Evolutionary conservation across 805 yeast genomes (phyloP).

Genomic region (Brettanomyces nanus): DNA sequence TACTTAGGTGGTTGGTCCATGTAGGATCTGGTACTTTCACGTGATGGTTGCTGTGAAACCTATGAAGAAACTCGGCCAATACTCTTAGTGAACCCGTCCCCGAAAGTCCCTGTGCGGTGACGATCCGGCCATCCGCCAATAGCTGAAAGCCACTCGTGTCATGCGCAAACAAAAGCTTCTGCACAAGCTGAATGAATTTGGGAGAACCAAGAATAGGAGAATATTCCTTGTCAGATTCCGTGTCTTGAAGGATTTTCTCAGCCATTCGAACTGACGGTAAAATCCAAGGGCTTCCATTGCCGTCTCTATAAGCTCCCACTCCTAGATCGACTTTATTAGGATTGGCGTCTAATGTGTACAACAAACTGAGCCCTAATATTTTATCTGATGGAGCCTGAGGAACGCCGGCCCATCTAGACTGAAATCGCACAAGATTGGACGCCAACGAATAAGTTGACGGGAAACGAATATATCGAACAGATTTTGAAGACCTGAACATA

Average conservation of each 20-base stretch:
- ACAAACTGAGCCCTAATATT: conserved; percentile 71
- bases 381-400: conserved; percentile 73
- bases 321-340: conserved; percentile 54
- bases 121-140: conserved; percentile 54
- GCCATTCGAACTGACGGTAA: conserved; percentile 69
- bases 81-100: conserved; percentile 95
- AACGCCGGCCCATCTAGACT: conserved; percentile 24
- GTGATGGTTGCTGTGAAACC: conserved; percentile 44
- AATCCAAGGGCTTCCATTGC: conserved; percentile 81
- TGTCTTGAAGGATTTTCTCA: conserved; percentile 39
- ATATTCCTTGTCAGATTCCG: conserved; percentile 69
- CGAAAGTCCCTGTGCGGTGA: conserved; percentile 81
- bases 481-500: too few relatives aligned
- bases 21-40: conserved; percentile 81
- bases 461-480: too few relatives aligned
- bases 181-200: conserved; percentile 57
- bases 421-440: too few relatives aligned
- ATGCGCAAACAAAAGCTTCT: conserved; percentile 63
- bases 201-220: conserved; percentile 79
- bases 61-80: conserved; percentile 65
- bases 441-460: too few relatives aligned
- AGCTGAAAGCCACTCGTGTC: conserved; percentile 49
- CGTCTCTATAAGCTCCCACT: conserved; percentile 92
- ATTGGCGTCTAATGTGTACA: conserved; percentile 59
- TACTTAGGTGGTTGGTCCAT: conserved; percentile 90